Evolutionary conservation across 139 green algal species (phyloP).

Genomic region (Chlorella ohadii): DNA sequence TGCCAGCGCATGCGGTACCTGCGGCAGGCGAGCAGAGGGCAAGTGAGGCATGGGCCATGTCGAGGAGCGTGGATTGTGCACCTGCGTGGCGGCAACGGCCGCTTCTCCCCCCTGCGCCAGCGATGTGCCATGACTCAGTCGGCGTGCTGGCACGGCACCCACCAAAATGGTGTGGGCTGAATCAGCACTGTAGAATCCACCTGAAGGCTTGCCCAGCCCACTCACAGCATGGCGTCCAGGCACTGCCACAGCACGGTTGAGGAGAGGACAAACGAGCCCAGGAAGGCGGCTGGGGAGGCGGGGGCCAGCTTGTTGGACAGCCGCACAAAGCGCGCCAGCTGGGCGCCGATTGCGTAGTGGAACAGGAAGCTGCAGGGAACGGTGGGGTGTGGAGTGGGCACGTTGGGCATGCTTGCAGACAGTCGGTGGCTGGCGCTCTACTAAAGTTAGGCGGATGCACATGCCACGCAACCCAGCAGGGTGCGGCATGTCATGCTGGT

Average conservation of each 20-base stretch:
- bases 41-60: too few species aligned
- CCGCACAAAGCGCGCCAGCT: background rate
- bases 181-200: too few species aligned
- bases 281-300: background rate
- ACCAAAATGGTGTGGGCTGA: too few species aligned
- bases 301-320: background rate
- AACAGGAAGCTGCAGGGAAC: background rate
- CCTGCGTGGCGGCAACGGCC: too few species aligned
- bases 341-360: background rate
- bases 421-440: too few species aligned
- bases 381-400: background rate
- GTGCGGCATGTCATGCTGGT: too few species aligned
- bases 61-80: too few species aligned
- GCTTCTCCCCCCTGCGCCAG: too few species aligned
- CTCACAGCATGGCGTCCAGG: background rate
- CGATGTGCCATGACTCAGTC: too few species aligned
- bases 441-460: too few species aligned
- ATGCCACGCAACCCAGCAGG: too few species aligned
- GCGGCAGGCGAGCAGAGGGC: background rate
- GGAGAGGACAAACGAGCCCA: background rate
- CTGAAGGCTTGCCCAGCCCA: too few species aligned
- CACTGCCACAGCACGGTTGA: background rate
- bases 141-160: background rate
- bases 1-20: conserved; percentile 8
- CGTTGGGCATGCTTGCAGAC: background rate